Evolutionary conservation across 1,284 basidiomycete species (phyloP).

Genomic region (Microstroma glucosiphilum): DNA sequence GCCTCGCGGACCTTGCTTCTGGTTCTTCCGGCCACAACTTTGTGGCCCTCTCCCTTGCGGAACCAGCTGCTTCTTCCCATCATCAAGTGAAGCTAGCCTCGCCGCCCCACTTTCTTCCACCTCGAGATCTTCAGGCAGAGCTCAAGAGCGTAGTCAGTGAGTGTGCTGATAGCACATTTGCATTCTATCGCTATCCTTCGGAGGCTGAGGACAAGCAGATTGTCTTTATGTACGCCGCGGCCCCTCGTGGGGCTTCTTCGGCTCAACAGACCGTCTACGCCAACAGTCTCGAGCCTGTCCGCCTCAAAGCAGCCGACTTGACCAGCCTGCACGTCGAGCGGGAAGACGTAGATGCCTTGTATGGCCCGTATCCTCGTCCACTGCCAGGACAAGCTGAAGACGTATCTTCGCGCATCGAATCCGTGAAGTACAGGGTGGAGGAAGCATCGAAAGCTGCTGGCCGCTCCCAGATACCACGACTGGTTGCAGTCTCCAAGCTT

Average conservation of each 20-base stretch:
- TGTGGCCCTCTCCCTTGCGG: conserved; percentile 11
- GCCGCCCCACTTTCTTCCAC: conserved; percentile 8
- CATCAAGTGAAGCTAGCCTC: conserved; percentile 8
- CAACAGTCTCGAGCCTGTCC: neutral
- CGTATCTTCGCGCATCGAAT: neutral
- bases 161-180: neutral
- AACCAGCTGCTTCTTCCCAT: neutral
- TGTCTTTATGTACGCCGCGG: neutral
- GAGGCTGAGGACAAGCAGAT: neutral
- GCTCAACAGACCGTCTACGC: neutral
- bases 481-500: conserved; percentile 91
- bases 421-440: neutral
- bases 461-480: conserved; percentile 47
- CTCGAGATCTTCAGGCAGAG: conserved; percentile 4
- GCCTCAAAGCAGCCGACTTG: neutral
- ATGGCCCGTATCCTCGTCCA: conserved; percentile 5
- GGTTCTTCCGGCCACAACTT: conserved; percentile 35
- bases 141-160: neutral
- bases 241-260: neutral
- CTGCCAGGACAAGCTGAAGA: neutral
- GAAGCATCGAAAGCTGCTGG: neutral
- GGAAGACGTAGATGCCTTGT: neutral
- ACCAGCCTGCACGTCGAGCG: neutral
- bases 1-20: conserved; percentile 23
- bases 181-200: neutral